Evolutionary conservation across 805 yeast genomes (phyloP).

Genomic region (Starmera caribaea): DNA sequence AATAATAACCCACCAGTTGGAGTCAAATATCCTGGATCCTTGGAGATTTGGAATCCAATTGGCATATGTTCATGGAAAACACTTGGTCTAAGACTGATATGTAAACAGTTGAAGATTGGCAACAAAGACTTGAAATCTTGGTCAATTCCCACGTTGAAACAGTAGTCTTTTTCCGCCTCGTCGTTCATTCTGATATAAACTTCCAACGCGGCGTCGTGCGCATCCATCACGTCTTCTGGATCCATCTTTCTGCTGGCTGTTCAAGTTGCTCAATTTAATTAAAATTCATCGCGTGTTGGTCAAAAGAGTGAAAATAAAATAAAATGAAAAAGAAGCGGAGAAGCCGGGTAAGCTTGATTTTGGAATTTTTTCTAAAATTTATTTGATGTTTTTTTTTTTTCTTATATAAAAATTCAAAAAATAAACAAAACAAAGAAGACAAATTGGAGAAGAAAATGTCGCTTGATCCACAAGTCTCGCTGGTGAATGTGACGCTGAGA

Average conservation of each 20-base stretch:
- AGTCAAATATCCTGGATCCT: constrained; percentile 74
- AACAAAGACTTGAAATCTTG: constrained; percentile 51
- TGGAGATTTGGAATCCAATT: constrained; percentile 48
- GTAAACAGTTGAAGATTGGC: constrained; percentile 54
- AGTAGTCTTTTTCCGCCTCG: constrained; percentile 81
- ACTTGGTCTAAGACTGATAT: constrained; percentile 72
- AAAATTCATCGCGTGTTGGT: neutral
- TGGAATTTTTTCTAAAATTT: no score
- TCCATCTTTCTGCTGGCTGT: constrained; percentile 1
- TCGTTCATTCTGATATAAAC: constrained; percentile 67
- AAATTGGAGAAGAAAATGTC: neutral
- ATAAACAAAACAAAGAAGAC: neutral
- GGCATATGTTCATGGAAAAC: constrained; percentile 64
- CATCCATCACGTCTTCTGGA: constrained; percentile 13
- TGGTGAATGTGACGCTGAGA: constrained; percentile 66
- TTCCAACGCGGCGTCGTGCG: constrained; percentile 17
- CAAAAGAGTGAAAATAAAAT: no score
- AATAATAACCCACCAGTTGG: constrained; percentile 74
- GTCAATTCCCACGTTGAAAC: constrained; percentile 60
- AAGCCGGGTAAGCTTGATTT: no score
- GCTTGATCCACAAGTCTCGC: constrained; percentile 22
- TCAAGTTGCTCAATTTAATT: no score
- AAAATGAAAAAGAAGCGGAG: no score
- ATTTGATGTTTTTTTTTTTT: no score
- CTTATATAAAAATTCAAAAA: no score